Evolutionary conservation across 2,329 filamentous ascomycete species (phyloP).

Genomic region (Alternaria longipes): DNA sequence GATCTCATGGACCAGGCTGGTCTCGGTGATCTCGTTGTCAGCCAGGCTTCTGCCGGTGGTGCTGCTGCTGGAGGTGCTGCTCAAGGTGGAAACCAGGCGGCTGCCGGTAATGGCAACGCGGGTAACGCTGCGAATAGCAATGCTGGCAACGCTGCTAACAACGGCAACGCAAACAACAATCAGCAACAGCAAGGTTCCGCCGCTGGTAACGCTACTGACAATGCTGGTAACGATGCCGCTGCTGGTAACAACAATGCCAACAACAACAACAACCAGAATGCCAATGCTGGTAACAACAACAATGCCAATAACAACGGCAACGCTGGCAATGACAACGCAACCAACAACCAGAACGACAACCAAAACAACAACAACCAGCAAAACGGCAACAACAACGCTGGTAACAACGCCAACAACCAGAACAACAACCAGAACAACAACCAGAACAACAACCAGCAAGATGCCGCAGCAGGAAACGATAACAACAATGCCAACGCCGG

Average conservation of each 20-base stretch:
- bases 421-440: conserved; percentile 1
- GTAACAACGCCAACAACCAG: conserved; percentile 6
- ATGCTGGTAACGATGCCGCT: conserved; percentile 20
- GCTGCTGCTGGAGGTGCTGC: conserved; percentile 39
- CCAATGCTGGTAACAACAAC: not conserved
- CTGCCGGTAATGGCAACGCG: conserved; percentile 5
- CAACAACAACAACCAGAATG: conserved; percentile 4
- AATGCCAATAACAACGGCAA: conserved; percentile 14
- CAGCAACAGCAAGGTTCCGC: conserved; percentile 1
- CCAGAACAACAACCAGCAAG: conserved; percentile 21
- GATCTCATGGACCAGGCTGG: conserved; percentile 69
- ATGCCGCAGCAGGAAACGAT: conserved; percentile 16
- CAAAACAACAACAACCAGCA: not conserved
- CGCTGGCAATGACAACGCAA: conserved; percentile 13
- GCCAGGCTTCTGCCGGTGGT: conserved; percentile 39
- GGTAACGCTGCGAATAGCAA: conserved; percentile 5
- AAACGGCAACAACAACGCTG: not conserved
- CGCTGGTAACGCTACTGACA: conserved; percentile 22
- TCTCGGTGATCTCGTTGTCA: conserved; percentile 67
- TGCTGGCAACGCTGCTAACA: conserved; percentile 11
- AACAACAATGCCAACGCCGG: conserved; percentile 13
- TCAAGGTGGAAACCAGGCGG: conserved; percentile 28
- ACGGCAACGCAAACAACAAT: conserved; percentile 24
- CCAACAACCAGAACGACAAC: conserved; percentile 8
- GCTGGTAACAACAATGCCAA: conserved; percentile 9